Evolutionary conservation across 768 basidiomycete species (phyloP), one percentile per base, ranked within the genome.

Genomic region (Hypholoma fasciculare): DNA sequence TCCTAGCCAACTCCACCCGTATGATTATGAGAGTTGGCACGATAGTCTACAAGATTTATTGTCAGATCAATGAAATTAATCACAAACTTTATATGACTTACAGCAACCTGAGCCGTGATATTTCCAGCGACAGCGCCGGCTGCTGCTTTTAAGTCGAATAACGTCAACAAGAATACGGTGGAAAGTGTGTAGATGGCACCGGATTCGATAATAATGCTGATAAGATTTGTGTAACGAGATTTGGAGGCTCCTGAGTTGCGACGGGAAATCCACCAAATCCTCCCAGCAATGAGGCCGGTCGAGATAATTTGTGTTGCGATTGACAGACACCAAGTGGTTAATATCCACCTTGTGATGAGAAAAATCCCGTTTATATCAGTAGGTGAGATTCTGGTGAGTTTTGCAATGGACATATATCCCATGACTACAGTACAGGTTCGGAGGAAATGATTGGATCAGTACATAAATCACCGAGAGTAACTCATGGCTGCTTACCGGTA

Each of bases 181-280:
- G 62, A 58, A 27, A 59, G 7, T 38, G 57, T 56, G 38, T 67
- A 63, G 16, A 65, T 54, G 5, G 57, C 58, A 14, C 66, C 63
- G 4, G 63, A 67, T 39, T 65, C 63, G 17, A 67, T 47, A 14
- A 67, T 52, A 14, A 59, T 58, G 54, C 59, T 59, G 17, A 62
- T 52, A 13, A 64, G 39, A 14, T 62, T 36, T 30, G 56, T 40
- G 38, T 63, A 59, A 7, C 57, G 34, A 3, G 55, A 44, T n/a
- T 38, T 55, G 6, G 49, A 49, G n/a, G 49, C 20, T 44, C n/a
- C 37, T 8, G 50, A 42, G 9, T 44, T 53, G 49, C 14, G 50
- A 19, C 61, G 43, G 40, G 61, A 49, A 11, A 55, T 52, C 56
- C 39, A 56, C 57, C 58, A 60, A 16, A 66, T 46, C 37, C 56